Percentiles rank a stretch among this genome's conserved stretches.
These are phyloP conservation scores for Medicago ruthenica DNA, from an alignment of 306 rosid species.

Conservation along the genomic window DNA sequence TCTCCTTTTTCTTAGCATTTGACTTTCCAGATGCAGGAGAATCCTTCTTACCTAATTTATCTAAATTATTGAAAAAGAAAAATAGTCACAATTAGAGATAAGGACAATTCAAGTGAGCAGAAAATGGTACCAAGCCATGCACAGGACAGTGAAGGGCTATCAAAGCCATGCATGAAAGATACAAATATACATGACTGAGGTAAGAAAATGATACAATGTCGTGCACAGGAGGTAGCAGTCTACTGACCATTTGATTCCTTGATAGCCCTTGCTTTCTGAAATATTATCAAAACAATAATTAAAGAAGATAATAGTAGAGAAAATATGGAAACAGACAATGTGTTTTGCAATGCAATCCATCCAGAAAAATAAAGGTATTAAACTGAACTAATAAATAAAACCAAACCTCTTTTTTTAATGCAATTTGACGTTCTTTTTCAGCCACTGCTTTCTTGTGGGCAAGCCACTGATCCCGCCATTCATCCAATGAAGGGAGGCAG, in stretches of 20 bases:
- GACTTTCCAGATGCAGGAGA: conserved; percentile 54
- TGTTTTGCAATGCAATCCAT: conserved; percentile 4
- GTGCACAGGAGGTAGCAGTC: conserved; percentile 8
- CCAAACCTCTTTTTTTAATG: conserved; percentile 74
- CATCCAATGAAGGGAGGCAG: conserved; percentile 85
- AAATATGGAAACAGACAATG: conserved; percentile 6
- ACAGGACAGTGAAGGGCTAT: conserved; percentile 19
- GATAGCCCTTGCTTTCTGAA: conserved; percentile 54
- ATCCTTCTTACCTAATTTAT: conserved; percentile 63
- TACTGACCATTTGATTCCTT: conserved; percentile 56
- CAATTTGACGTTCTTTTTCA: conserved; percentile 73
- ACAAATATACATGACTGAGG: neutral
- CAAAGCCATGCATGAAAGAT: neutral
- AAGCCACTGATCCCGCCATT: conserved; percentile 92
- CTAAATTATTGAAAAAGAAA: conserved; percentile 39
- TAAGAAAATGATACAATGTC: neutral
- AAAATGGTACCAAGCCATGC: conserved; percentile 7
- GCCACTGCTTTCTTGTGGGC: conserved; percentile 79
- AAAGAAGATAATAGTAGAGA: neutral
- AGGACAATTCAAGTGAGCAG: neutral
- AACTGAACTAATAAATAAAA: conserved; percentile 31
- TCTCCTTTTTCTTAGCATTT: conserved; percentile 61
- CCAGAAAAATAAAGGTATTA: conserved; percentile 1
- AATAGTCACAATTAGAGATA: neutral
- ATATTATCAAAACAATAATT: conserved; percentile 23